These are phyloP conservation scores for Pythium rhizo-oryzae DNA, from an alignment of 352 stramenopile species.

Conservation along the genomic window DNA sequence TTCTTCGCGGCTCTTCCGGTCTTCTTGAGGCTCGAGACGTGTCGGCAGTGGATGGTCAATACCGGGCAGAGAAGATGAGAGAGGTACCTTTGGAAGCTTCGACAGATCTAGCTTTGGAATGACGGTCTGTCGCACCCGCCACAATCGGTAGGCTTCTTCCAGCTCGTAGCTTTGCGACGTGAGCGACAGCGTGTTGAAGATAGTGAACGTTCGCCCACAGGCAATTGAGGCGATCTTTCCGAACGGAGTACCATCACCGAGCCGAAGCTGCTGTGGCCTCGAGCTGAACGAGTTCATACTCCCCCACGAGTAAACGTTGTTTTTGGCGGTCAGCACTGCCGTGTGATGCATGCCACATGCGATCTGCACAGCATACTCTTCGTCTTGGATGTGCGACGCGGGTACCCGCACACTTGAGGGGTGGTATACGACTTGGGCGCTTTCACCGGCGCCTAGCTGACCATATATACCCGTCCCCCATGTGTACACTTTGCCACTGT, in stretches of 20 bases:
- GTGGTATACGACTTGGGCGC: constrained; percentile 44
- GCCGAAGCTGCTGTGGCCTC: constrained; percentile 37
- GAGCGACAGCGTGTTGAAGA: constrained; percentile 70
- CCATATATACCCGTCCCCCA: constrained; percentile 80
- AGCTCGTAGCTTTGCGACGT: constrained; percentile 61
- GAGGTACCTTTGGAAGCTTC: constrained; percentile 37
- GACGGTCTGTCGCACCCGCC: constrained; percentile 41
- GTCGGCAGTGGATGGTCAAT: constrained; percentile 33
- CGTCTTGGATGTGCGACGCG: constrained; percentile 32
- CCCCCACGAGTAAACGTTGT: constrained; percentile 73
- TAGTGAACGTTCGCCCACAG: constrained; percentile 72
- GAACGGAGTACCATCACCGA: constrained; percentile 40
- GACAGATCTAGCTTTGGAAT: constrained; percentile 57
- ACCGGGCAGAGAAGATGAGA: constrained; percentile 46
- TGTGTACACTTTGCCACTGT: constrained; percentile 44
- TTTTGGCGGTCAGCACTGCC: constrained; percentile 46
- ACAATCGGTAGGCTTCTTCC: constrained; percentile 50
- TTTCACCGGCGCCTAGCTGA: constrained; percentile 54
- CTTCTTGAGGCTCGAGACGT: constrained; percentile 57
- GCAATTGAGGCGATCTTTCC: constrained; percentile 56
- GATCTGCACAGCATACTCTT: constrained; percentile 45
- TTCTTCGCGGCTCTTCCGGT: constrained; percentile 38
- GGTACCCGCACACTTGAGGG: constrained; percentile 45
- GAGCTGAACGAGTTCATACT: constrained; percentile 55
- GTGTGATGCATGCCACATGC: constrained; percentile 75